These are phyloP conservation scores for Stagonosporopsis cucurbitacearum DNA, from an alignment of 2,329 filamentous ascomycete species.

Conservation along the genomic window DNA sequence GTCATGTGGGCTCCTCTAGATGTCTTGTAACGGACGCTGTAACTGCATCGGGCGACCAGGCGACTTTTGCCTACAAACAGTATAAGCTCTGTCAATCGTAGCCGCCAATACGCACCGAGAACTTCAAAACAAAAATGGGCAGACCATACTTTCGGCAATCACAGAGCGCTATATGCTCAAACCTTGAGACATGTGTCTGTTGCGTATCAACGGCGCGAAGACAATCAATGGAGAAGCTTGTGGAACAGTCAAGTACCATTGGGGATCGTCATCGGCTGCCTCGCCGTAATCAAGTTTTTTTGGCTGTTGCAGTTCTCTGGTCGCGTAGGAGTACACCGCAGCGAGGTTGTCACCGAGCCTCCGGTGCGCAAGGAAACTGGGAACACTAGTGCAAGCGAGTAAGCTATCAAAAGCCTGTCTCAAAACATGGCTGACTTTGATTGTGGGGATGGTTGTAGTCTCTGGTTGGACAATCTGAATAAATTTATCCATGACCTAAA, in stretches of 20 bases:
- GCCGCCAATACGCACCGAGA: not conserved
- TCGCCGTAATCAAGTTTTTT: not conserved
- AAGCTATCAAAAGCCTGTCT: slow-evolving; percentile 5
- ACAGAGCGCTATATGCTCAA: not conserved
- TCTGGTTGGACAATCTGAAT: slow-evolving; percentile 1
- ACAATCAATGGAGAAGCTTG: not conserved
- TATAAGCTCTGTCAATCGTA: slow-evolving; percentile 4
- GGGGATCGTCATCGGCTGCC: not conserved
- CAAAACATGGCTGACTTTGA: slow-evolving; percentile 8
- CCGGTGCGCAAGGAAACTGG: not conserved
- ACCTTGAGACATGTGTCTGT: not conserved
- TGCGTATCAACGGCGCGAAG: not conserved
- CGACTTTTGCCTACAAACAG: not conserved
- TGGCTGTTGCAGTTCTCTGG: not conserved
- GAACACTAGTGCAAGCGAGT: slow-evolving; percentile 10
- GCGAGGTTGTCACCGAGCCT: slow-evolving; percentile 1
- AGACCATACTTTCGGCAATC: not conserved
- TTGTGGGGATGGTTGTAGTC: not conserved
- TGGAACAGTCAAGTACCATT: not conserved
- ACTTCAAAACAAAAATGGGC: not conserved
- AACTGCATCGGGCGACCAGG: not conserved
- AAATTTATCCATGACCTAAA: slow-evolving; percentile 9
- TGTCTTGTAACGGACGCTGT: not conserved
- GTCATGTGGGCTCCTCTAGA: not conserved
- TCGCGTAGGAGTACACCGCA: not conserved